Base-by-base conservation (phyloP, 768 basidiomycete genomes). In the Suillus sp. region DNA sequence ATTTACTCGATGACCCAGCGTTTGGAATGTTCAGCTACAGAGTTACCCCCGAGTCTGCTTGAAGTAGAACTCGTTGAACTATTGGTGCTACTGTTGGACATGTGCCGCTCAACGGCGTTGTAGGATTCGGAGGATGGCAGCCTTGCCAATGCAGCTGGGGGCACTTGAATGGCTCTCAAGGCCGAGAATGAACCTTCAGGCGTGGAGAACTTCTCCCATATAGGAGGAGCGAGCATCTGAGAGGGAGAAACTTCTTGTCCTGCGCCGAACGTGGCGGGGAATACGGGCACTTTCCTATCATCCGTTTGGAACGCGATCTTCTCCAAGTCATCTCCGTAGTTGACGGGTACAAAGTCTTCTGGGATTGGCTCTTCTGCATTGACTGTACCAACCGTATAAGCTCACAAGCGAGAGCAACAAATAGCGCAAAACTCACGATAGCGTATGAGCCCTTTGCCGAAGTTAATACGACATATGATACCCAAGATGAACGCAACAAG, bases 361-460 rank as follows among this genome's bases (percentile, higher is more conserved):
- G 78, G 74, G 16, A 88, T 69, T 4, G 79, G 75, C 66, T 88
- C 83, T 62, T 86, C 79, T 7, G 79, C 77, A 60, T 84, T 81
- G 60, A 91, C 89, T 91, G 51, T 10, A 34, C 32, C 27, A 55
- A 40, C 6, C 60, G 38, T 16, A 30, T 56, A 56, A 45, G 40
- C 66, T 27, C 61, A 61, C 7, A 45, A 53, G 61, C 59, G 6
- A 25, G 42, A 42, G 61, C 38, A 25, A 22, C 35, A 18, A 60
- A 45, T 50, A 27, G 48, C 57, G 20, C 42, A 18, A 35, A n/a
- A 76, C 90, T 77, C 66, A 92, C 91, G 77, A 72, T 88, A 87
- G 25, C 81, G 82, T 62, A 81, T 75, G 63, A 93, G 78, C 27
- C 91, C 91, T 73, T 89, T 91, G 62, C 88, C 89, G 68, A 93